Base-by-base conservation (phyloP, 2,329 filamentous ascomycete species). In the Herpotrichia juniperi region DNA sequence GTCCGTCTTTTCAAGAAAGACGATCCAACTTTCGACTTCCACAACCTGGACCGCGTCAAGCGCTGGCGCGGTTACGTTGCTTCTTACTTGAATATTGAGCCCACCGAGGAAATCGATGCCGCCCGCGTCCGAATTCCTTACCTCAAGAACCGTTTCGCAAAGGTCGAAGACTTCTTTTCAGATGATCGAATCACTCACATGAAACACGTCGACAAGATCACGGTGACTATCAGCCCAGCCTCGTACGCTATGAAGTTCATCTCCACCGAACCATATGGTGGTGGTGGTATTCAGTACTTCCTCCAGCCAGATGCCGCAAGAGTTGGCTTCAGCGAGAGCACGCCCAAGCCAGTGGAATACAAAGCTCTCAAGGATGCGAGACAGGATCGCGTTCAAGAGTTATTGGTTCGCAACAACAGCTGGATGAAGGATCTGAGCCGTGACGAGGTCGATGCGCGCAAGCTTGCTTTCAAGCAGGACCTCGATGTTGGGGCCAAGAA, bases 61-160 rank as follows among this genome's bases (percentile, higher is more conserved):
- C 79, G 86, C 32, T 99, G 94, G 94, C 90, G 93, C 64, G 96
- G 96, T 77, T 99, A 99, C 71, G 91, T 96, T 51, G 93, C 93
- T 16, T 92, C 93, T 0, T 97, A 90, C 74, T 90, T 91, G 61
- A 90, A 91, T 57, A 84, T 93, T 21, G 91, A 96, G 67, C 90
- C 91, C 1, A 99, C 94, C 0, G 81, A 78, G 47, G 73, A 74
- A 37, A 68, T 80, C 9, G 63, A 68, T 42, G 50, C 54, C 42
- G 57, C 53, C 25, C 60, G 61, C 12, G 66, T 79, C n/a, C 58
- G 63, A 24, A 64, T 71, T 9, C 76, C 78, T 0, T 74, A 77
- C 52, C 68, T 79, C 40, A 78, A 74, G 58, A 70, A 77, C 45
- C 72, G 71, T 42, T 59, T 72, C 21, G 60, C 69, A 2, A 74